Percentiles rank a stretch among this genome's conserved stretches.
Evolutionary conservation across 2,329 filamentous ascomycete genomes (phyloP).

Genomic region (Trichophyton verrucosum): DNA sequence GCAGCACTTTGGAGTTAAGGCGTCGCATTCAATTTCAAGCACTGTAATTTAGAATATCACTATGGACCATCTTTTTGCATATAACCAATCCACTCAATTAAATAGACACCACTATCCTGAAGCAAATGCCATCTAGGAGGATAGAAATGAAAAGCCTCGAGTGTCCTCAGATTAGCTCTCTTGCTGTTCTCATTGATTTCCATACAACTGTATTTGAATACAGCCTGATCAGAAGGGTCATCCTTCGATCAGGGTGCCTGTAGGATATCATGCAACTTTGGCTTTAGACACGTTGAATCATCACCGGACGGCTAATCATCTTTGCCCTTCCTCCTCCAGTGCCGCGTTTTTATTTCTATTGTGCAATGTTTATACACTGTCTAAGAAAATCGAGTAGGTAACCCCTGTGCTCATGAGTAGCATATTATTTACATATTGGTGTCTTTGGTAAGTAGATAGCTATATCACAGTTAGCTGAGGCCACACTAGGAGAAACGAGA

Average conservation of each 20-base stretch:
- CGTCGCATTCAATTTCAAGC: background rate
- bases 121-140: background rate
- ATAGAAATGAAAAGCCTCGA: constrained; percentile 1
- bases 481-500: background rate
- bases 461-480: background rate
- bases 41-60: background rate
- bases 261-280: constrained; percentile 37
- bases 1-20: background rate
- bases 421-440: no score
- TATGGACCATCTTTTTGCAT: background rate
- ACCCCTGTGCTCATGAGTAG: background rate
- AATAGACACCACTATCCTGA: background rate
- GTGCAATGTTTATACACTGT: background rate
- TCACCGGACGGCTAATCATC: constrained; percentile 23
- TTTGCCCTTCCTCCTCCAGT: background rate
- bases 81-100: background rate
- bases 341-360: no score
- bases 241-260: constrained; percentile 7
- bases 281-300: constrained; percentile 31
- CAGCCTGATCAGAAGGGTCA: background rate
- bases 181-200: constrained; percentile 32
- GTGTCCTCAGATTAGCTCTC: constrained; percentile 37
- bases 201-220: constrained; percentile 18
- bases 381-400: background rate
- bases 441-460: background rate